Evolutionary conservation across 352 stramenopile genomes (phyloP), one percentile per base, ranked within the genome.

Genomic region (Globisporangium paroecandrum): DNA sequence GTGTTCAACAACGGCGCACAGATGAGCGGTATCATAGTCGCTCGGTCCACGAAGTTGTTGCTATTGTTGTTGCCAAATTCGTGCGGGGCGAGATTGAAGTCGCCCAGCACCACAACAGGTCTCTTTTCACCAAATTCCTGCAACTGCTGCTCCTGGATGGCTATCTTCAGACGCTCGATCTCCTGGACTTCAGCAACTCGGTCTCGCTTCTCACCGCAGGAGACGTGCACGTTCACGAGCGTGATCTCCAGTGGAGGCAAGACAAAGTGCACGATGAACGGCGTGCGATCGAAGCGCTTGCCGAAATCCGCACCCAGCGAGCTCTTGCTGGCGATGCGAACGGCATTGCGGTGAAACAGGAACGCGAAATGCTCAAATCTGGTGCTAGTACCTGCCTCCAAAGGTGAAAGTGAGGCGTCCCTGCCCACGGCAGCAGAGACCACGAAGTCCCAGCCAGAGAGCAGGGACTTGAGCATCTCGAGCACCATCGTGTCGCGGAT

Each of bases 51-150:
- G 74, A 73, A 43, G 15, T 47, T 0, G 72, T 18, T 18, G 3
- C 51, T 0, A 69, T 62, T 38, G 69, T 73, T 22, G 5, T 64
- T 63, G 2, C 75, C 57, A 13, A 83, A 64, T 12, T 90, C 82
- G 43, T 87, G 75, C 0, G 77, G 82, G 1, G 79, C 70, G 49
- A 92, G 71, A 62, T 90, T 90, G 64, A 92, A 90, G 65, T 90
- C 82, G 25, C 82, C 84, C 5, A 92, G 59, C 13, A 90, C 70
- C 15, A 90, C 54, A 4, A 89, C 66, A 25, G 80, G 82, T 5
- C 58, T 22, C 54, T 60, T 22, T 15, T 34, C 54, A 18, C 18
- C 27, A 24, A 62, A 65, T 7, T 63, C 49, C n/a, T 47, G 69
- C n/a, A 46, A 58, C 29, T 62, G 41, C 10, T 58, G 54, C 27